Conservation (phyloP, 164 flowering plant genomes). For the Stephania cephalantha region DNA sequence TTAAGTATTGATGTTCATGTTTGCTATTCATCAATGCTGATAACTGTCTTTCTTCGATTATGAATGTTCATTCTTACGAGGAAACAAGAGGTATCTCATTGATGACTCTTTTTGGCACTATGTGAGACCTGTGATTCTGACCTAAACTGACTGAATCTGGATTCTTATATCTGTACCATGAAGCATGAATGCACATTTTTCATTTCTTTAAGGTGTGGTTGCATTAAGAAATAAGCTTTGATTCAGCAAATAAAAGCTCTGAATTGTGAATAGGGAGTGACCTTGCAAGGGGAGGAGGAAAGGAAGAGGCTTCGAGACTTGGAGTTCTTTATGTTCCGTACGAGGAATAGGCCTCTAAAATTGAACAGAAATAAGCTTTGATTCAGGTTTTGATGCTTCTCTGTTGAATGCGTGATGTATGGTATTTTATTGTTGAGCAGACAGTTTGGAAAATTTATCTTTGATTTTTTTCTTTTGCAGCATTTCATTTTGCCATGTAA, state of each 20-base stretch:
- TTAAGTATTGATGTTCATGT: too few species aligned
- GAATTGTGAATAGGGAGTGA: neutral
- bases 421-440: neutral
- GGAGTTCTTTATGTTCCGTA: neutral
- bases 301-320: neutral
- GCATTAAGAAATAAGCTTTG: neutral
- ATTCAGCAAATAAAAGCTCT: neutral
- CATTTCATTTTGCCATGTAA: neutral
- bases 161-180: neutral
- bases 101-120: neutral
- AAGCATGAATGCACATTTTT: too few species aligned
- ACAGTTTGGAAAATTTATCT: neutral
- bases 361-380: neutral
- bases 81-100: too few species aligned
- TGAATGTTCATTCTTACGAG: too few species aligned
- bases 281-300: neutral
- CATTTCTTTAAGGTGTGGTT: neutral
- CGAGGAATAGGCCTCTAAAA: neutral
- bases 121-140: neutral
- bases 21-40: too few species aligned
- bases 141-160: neutral
- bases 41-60: too few species aligned
- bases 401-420: neutral
- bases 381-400: neutral
- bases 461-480: neutral